Evolutionary conservation across 2,329 filamentous ascomycete genomes (phyloP).

Genomic region (Fusarium tjaetaba): DNA sequence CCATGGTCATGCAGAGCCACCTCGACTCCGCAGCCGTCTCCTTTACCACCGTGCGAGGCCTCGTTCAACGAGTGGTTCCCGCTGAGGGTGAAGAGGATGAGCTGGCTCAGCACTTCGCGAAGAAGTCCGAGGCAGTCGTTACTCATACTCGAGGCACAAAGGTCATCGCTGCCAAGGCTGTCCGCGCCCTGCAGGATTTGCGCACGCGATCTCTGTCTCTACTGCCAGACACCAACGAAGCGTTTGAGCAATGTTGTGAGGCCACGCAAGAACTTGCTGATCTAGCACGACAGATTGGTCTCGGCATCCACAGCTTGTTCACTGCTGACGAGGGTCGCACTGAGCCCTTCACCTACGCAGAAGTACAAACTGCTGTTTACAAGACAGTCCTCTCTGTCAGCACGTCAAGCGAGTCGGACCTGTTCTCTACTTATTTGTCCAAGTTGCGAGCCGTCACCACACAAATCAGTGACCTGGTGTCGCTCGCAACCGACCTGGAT

Average conservation of each 20-base stretch:
- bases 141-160: slow-evolving; percentile 84
- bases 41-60: slow-evolving; percentile 69
- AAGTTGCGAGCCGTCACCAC: slow-evolving; percentile 72
- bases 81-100: slow-evolving; percentile 66
- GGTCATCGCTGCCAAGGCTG: slow-evolving; percentile 81
- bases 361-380: slow-evolving; percentile 72
- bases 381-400: slow-evolving; percentile 60
- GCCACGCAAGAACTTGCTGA: slow-evolving; percentile 72
- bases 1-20: slow-evolving; percentile 79
- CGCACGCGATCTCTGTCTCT: slow-evolving; percentile 79
- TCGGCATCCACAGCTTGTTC: slow-evolving; percentile 72
- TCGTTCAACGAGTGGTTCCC: slow-evolving; percentile 74
- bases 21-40: slow-evolving; percentile 80
- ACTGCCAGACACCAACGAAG: slow-evolving; percentile 70
- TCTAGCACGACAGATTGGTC: slow-evolving; percentile 74
- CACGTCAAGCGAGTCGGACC: slow-evolving; percentile 69
- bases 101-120: slow-evolving; percentile 71
- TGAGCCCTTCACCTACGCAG: slow-evolving; percentile 72
- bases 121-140: slow-evolving; percentile 76
- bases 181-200: slow-evolving; percentile 80
- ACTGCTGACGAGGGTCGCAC: slow-evolving; percentile 74
- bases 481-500: slow-evolving; percentile 74
- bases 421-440: slow-evolving; percentile 74
- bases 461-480: slow-evolving; percentile 75
- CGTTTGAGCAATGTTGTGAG: slow-evolving; percentile 76